phyloP scores from a whole-genome alignment of 2,329 filamentous ascomycete genomes.

The Mariannaea sp. region DNA sequence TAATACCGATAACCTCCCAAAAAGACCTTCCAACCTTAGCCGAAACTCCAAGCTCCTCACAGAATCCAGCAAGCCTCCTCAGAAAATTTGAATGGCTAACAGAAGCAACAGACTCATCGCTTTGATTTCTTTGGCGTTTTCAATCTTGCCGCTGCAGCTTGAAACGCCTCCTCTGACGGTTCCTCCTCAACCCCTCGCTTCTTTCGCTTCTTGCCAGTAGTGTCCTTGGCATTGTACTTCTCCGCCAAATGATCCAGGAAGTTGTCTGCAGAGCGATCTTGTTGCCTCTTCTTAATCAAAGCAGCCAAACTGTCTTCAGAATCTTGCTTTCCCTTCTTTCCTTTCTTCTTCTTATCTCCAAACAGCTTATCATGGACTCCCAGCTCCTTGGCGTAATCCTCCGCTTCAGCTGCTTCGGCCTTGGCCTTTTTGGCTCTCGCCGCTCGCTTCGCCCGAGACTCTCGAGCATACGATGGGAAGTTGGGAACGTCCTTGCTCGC shows the following conservation, averaged over 20 bases:
- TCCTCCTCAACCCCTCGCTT: slow-evolving; percentile 64
- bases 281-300: slow-evolving; percentile 74
- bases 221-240: slow-evolving; percentile 65
- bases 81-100: too few relatives aligned
- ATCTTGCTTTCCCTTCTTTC: slow-evolving; percentile 46
- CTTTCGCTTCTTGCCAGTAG: slow-evolving; percentile 57
- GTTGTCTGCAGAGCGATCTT: slow-evolving; percentile 55
- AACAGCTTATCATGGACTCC: slow-evolving; percentile 75
- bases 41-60: not conserved
- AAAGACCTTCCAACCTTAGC: too few relatives aligned
- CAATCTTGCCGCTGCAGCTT: slow-evolving; percentile 59
- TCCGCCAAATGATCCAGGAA: slow-evolving; percentile 78
- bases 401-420: slow-evolving; percentile 73
- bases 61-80: not conserved
- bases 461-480: slow-evolving; percentile 72
- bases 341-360: slow-evolving; percentile 52
- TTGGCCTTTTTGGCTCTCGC: slow-evolving; percentile 64
- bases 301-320: slow-evolving; percentile 67
- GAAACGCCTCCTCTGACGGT: slow-evolving; percentile 65
- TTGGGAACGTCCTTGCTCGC: slow-evolving; percentile 66
- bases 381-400: slow-evolving; percentile 74
- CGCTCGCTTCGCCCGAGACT: slow-evolving; percentile 68
- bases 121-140: slow-evolving; percentile 37
- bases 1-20: too few relatives aligned
- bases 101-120: slow-evolving; percentile 12